phyloP scores from a whole-genome alignment of 1,284 basidiomycete species.

The Waitea zeae region DNA sequence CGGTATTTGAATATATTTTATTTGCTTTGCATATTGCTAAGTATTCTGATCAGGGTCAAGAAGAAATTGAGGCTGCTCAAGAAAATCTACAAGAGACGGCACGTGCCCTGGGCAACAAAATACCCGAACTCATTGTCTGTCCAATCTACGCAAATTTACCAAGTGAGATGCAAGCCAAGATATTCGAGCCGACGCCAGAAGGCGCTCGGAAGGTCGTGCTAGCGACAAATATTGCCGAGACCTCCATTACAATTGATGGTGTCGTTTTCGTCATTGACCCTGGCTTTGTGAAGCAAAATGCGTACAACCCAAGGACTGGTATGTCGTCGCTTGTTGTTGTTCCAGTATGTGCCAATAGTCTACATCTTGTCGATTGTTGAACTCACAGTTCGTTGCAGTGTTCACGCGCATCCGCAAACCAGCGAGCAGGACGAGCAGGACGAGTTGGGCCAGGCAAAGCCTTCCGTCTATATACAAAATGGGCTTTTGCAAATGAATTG shows the following conservation, averaged over 20 bases:
- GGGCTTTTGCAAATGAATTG: conserved; percentile 89
- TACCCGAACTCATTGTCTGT: conserved; percentile 86
- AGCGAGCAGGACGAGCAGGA: conserved; percentile 92
- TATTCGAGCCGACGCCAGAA: conserved; percentile 96
- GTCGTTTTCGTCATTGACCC: conserved; percentile 98
- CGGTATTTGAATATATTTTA: no score
- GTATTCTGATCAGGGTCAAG: conserved; percentile 61
- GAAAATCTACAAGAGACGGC: conserved; percentile 95
- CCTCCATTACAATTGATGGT: conserved; percentile 94
- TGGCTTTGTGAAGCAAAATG: conserved; percentile 95
- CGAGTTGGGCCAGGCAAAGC: conserved; percentile 98
- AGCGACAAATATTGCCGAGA: conserved; percentile 98
- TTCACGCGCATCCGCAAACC: conserved; percentile 92
- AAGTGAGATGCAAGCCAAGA: conserved; percentile 98
- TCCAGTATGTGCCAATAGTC: conserved; percentile 40
- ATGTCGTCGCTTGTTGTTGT: conserved; percentile 93
- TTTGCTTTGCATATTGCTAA: conserved; percentile 2
- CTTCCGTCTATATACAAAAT: conserved; percentile 94
- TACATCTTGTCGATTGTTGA: conserved; percentile 1
- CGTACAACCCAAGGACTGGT: conserved; percentile 90
- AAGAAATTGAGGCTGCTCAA: conserved; percentile 95
- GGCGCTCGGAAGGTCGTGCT: conserved; percentile 94
- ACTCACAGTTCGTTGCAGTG: conserved; percentile 33
- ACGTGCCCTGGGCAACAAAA: conserved; percentile 88
- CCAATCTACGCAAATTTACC: conserved; percentile 98